A percentile compares a stretch with the other conserved stretches of the same genome.
These are phyloP conservation scores for Gnetum montanum DNA, from an alignment of 75 land plant species.

Conservation along the genomic window DNA sequence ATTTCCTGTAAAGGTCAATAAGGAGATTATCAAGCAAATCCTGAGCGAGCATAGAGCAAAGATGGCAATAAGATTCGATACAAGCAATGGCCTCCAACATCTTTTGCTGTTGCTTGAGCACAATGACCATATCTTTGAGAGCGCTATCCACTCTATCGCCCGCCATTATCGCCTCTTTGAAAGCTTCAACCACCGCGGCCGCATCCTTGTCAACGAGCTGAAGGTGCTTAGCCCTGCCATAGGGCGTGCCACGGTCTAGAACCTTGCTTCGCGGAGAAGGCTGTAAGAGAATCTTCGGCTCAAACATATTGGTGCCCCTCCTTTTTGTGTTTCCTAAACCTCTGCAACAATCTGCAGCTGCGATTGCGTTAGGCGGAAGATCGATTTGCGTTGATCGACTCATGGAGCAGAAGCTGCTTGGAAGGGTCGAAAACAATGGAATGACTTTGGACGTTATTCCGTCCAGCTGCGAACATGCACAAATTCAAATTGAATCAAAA, in stretches of 20 bases:
- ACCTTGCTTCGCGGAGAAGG: too few relatives aligned
- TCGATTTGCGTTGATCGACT: too few relatives aligned
- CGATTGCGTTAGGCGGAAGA: too few relatives aligned
- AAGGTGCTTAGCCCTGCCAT: neutral
- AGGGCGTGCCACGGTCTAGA: neutral
- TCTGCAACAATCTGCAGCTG: too few relatives aligned
- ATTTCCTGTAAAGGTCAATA: conserved; percentile 71
- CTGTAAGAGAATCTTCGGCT: too few relatives aligned
- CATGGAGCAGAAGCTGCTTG: too few relatives aligned
- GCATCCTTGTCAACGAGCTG: conserved; percentile 55
- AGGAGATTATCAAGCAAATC: conserved; percentile 66
- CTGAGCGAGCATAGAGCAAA: conserved; percentile 57
- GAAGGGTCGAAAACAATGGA: too few relatives aligned
- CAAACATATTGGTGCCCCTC: too few relatives aligned
- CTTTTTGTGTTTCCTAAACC: too few relatives aligned
- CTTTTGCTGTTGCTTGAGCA: conserved; percentile 62
- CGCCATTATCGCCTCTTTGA: conserved; percentile 57
- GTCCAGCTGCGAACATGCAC: too few relatives aligned
- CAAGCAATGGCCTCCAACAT: conserved; percentile 52
- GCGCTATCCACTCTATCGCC: conserved; percentile 68
- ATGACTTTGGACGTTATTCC: too few relatives aligned
- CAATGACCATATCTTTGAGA: conserved; percentile 62
- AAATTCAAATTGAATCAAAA: too few relatives aligned
- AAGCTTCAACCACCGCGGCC: conserved; percentile 39
- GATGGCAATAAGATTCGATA: conserved; percentile 42